Base-by-base conservation (phyloP, 1,284 basidiomycete species). In the Cutaneotrichosporon daszewskae region DNA sequence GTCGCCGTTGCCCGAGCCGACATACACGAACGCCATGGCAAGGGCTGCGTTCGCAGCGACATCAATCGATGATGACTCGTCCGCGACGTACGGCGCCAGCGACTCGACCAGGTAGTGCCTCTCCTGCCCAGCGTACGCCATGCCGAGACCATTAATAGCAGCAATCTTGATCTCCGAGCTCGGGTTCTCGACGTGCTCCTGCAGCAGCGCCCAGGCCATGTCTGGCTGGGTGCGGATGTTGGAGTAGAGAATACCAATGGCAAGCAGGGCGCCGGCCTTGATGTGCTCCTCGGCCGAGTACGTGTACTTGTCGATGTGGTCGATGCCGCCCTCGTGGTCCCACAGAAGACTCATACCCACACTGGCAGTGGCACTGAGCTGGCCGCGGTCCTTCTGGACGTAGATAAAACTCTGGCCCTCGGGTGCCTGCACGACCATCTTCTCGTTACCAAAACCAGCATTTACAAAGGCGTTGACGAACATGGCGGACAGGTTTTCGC, bases 391-490 rank as follows among this genome's bases (percentile, higher is more conserved):
- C 74, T 97, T 97, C 76, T 97, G 97, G 79, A 97, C 97, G 78
- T 98, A 99, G 54, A 99, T 91, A 88, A 92, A 98, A 58, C 88
- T 92, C 69, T 84, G 87, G 18, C 94, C 94, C 63, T 96, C 92
- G 46, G 90, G 86, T 1, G 92, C 92, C 59, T 85, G 84, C 5
- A 94, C 91, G 85, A 99, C 92, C 45, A 99, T 79, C 69, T 95
- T 96, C 68, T 99, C 95, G 67, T 99, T 99, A 16, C 92, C 92
- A 63, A 95, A 98, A 0, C 95, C 95, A 29, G 92, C 94, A 61
- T 99, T 99, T 47, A 97, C 95, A 56, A 98, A 98, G 1, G 91
- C 95, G 64, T 99, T 98, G 53, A 99, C 95, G 59, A 98, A 98
- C 2, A 92, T 95, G 8, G 90, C 87, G 2, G 95, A 94, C 43